A percentile compares a stretch with the other conserved stretches of the same genome.
These are phyloP conservation scores for Colletotrichum scovillei DNA, from an alignment of 2,329 filamentous ascomycete genomes.

Conservation along the genomic window DNA sequence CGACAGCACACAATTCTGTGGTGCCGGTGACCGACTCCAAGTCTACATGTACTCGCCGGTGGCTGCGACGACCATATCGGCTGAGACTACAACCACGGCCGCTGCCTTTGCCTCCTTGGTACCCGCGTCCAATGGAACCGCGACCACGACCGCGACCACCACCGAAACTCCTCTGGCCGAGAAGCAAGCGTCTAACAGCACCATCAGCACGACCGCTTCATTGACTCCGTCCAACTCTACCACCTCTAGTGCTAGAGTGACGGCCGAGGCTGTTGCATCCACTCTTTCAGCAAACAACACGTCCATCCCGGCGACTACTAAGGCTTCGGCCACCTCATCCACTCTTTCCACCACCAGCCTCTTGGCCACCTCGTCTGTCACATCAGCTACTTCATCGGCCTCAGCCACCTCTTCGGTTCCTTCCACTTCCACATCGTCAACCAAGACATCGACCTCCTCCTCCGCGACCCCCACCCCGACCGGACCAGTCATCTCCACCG, in stretches of 20 bases:
- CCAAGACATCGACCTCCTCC: neutral
- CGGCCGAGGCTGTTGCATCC: neutral
- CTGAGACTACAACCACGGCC: neutral
- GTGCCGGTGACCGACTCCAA: conserved; percentile 46
- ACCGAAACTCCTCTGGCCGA: neutral
- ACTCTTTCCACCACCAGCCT: neutral
- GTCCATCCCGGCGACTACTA: neutral
- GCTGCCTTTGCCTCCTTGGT: neutral
- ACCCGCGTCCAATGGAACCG: neutral
- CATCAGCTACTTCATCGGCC: neutral
- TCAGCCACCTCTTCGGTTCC: neutral
- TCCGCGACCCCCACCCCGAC: conserved; percentile 38
- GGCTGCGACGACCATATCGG: neutral
- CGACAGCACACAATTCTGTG: conserved; percentile 48
- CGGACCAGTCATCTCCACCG: conserved; percentile 43
- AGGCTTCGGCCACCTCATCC: neutral
- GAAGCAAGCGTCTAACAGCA: neutral
- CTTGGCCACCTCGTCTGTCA: neutral
- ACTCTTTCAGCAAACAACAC: neutral
- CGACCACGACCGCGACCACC: neutral
- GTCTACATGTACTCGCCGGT: conserved; percentile 43
- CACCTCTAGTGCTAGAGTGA: conserved; percentile 2
- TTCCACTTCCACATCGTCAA: neutral
- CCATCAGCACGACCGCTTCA: neutral
- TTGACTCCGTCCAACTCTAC: neutral